Base-by-base conservation (phyloP, 805 yeast genomes). In the Candida incommunis region DNA sequence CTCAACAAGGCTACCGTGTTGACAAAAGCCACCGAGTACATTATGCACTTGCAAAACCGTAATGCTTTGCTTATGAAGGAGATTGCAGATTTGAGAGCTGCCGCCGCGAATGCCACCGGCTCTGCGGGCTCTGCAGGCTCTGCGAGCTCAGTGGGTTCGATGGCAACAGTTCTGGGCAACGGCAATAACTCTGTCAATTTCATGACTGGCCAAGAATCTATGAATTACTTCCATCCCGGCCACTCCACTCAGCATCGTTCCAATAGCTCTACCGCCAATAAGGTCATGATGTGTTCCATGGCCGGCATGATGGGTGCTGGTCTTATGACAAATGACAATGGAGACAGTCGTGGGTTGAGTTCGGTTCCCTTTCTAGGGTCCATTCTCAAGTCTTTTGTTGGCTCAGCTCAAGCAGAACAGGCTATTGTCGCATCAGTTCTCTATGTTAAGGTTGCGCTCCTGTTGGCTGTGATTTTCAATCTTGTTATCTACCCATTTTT, bases 1-100 rank as follows among this genome's bases (percentile, higher is more conserved):
- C 66, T 84, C 45, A 82, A 82, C 60, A 83, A 83, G 61, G 92
- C 90, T 13, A 80, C 80, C 23, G 81, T 83, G 13, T 65, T 83
- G 44, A 70, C 84, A 31, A 83, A 83, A 56, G 84, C 88, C 5
- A 78, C 85, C 1, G 94, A 83, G 62, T 84, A 84, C 59, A 83
- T 83, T 55, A 68, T 71, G 55, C 86, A 82, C 58, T 64, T 83
- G 50, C 87, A 83, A 59, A 58, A 63, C 45, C 75, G 78, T 49
- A 82, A 81, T 53, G 59, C 61, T 2, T 59, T 64, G 27, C 63
- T 83, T 53, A 57, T 58, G 44, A 59, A 66, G 49, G 86, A 82
- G 58, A 66, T 78, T 45, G 65, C 69, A 34, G 72, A 72, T 44
- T 62, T 81, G 29, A 23, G 45, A 4, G 47, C 45, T 15, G n/a